A percentile compares a stretch with the other conserved stretches of the same genome.
These are phyloP conservation scores for Aphanoascus verrucosus DNA, from an alignment of 2,329 filamentous ascomycete genomes.

Conservation along the genomic window DNA sequence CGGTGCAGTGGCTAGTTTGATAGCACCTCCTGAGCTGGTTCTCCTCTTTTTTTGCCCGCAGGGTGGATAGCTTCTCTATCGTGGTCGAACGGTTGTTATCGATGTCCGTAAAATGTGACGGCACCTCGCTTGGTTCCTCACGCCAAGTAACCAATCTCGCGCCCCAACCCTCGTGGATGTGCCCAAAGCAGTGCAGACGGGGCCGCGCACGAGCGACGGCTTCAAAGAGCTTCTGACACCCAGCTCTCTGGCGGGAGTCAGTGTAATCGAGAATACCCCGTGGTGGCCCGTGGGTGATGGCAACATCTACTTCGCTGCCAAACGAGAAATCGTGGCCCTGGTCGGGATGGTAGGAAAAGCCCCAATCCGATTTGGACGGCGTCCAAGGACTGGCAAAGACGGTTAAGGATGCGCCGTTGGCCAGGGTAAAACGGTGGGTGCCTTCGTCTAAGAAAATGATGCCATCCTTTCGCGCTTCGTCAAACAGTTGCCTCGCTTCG, in stretches of 20 bases:
- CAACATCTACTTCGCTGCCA: conserved; percentile 34
- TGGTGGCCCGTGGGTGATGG: conserved; percentile 48
- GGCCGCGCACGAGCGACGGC: conserved; percentile 26
- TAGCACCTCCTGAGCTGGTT: conserved; percentile 19
- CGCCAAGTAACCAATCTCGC: conserved; percentile 46
- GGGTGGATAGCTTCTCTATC: neutral
- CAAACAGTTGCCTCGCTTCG: conserved; percentile 33
- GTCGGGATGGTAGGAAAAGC: conserved; percentile 39
- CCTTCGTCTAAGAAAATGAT: conserved; percentile 45
- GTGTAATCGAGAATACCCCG: conserved; percentile 42
- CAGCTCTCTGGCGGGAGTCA: conserved; percentile 22
- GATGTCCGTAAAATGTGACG: conserved; percentile 40
- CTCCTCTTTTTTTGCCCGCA: neutral
- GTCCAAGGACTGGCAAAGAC: conserved; percentile 48
- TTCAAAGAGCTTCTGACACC: conserved; percentile 26
- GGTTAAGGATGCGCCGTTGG: conserved; percentile 41
- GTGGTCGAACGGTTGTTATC: conserved; percentile 27
- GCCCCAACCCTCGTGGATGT: conserved; percentile 46
- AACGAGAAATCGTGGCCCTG: conserved; percentile 32
- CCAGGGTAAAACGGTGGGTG: conserved; percentile 37
- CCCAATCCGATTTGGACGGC: conserved; percentile 39
- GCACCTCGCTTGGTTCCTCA: conserved; percentile 20
- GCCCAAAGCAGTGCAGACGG: conserved; percentile 33
- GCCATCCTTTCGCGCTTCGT: conserved; percentile 27
- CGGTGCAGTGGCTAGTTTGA: conserved; percentile 33